Evolutionary conservation across 1,284 basidiomycete genomes (phyloP).

Genomic region (Phaffia rhodozyma): DNA sequence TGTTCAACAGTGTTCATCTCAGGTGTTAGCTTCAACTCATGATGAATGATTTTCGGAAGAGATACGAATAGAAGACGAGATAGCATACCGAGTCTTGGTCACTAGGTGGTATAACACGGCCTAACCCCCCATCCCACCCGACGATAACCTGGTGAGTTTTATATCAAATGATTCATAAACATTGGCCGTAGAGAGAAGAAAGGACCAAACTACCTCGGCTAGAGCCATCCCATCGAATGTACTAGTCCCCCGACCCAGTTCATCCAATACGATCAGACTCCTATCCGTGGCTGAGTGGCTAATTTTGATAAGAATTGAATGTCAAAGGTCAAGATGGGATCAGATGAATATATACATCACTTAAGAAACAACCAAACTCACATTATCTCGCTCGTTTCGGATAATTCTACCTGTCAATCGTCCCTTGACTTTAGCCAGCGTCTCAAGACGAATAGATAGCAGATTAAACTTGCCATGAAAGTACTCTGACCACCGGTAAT

Average conservation of each 20-base stretch:
- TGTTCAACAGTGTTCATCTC: no score
- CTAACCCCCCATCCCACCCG: not conserved
- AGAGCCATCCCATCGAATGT: slow-evolving; percentile 65
- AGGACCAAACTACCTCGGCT: slow-evolving; percentile 20
- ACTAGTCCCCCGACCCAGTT: slow-evolving; percentile 55
- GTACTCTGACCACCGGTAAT: slow-evolving; percentile 72
- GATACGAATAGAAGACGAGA: no score
- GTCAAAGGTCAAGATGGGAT: not conserved
- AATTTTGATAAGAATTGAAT: not conserved
- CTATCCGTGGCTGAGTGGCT: slow-evolving; percentile 51
- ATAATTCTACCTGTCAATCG: slow-evolving; percentile 77
- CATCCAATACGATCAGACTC: slow-evolving; percentile 74
- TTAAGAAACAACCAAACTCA: slow-evolving; percentile 9
- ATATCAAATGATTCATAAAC: slow-evolving; percentile 12
- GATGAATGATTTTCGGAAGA: no score
- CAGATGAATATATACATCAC: not conserved
- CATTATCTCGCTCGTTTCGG: slow-evolving; percentile 84
- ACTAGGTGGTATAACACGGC: slow-evolving; percentile 11
- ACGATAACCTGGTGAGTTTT: slow-evolving; percentile 21
- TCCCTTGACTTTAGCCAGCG: no score
- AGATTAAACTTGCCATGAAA: slow-evolving; percentile 21
- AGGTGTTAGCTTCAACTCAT: no score
- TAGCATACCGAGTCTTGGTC: not conserved
- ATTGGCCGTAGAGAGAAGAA: not conserved
- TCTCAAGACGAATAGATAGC: no score